Evolutionary conservation across 192 early-diverging fungal species (phyloP).

Genomic region (Glomus cerebriforme): DNA sequence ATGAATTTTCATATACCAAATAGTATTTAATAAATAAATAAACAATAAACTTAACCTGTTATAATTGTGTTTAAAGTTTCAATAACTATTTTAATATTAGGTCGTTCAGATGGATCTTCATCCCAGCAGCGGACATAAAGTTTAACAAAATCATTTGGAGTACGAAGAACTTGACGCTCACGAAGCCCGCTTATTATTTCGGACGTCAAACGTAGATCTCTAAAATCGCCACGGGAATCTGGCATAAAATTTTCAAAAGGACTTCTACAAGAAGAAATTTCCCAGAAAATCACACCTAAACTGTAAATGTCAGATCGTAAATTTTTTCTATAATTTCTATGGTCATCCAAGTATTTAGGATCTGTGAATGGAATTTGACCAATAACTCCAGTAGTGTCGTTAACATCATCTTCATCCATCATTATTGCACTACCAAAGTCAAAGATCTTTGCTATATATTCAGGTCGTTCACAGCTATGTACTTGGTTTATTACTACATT

Average conservation of each 20-base stretch:
- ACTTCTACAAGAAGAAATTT: neutral
- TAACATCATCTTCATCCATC: neutral
- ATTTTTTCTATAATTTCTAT: neutral
- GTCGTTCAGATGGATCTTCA: constrained; percentile 31
- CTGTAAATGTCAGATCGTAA: neutral
- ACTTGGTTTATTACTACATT: neutral
- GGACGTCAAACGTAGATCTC: constrained; percentile 1
- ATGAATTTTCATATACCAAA: too few species aligned
- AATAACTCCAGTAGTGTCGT: neutral
- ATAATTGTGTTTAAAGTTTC: neutral
- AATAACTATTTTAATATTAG: constrained; percentile 8
- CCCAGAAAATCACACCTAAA: neutral
- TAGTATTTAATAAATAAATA: too few species aligned
- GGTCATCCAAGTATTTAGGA: neutral
- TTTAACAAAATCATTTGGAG: constrained; percentile 34
- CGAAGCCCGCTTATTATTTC: constrained; percentile 40
- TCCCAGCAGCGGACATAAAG: constrained; percentile 44
- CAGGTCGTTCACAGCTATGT: too few species aligned
- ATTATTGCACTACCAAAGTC: neutral
- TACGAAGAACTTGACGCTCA: constrained; percentile 32
- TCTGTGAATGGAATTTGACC: neutral
- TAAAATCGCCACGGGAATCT: neutral
- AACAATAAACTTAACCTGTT: too few species aligned
- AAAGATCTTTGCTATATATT: neutral
- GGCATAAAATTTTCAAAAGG: neutral